These are phyloP conservation scores for Suillus spraguei DNA, from an alignment of 768 basidiomycete genomes.

Conservation along the genomic window DNA sequence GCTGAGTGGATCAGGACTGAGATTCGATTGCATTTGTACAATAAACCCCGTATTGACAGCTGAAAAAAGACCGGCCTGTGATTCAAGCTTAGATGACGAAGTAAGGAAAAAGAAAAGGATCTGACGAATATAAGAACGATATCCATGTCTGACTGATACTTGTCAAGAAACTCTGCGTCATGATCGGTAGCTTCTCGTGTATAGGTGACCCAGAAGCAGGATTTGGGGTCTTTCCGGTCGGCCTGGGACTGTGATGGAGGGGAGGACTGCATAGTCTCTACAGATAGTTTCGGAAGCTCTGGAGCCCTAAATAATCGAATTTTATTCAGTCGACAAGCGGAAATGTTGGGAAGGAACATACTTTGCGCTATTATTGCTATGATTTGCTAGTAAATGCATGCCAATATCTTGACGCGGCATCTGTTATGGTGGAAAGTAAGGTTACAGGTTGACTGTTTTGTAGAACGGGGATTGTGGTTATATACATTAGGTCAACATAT, in stretches of 20 bases:
- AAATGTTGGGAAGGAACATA: neutral
- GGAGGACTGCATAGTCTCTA: neutral
- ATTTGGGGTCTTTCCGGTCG: neutral
- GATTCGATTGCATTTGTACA: constrained; percentile 13
- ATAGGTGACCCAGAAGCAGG: constrained; percentile 19
- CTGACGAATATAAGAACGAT: constrained; percentile 26
- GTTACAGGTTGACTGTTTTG: neutral
- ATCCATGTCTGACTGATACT: constrained; percentile 22
- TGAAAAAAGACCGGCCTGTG: constrained; percentile 20
- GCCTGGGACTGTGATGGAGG: neutral
- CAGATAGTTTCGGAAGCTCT: neutral
- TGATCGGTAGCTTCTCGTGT: constrained; percentile 17
- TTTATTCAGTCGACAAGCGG: neutral
- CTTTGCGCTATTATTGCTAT: neutral
- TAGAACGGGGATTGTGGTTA: neutral
- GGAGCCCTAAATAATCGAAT: neutral
- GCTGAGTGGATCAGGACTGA: constrained; percentile 15
- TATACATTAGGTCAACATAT: too few relatives aligned
- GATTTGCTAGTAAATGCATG: neutral
- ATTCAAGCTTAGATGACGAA: neutral
- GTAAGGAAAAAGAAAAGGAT: neutral
- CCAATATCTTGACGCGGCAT: neutral
- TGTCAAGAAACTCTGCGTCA: constrained; percentile 21
- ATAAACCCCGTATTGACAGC: constrained; percentile 19
- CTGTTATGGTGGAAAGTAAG: neutral